Base-by-base conservation (phyloP, 768 basidiomycete genomes). In the Rhizopogon sp. region DNA sequence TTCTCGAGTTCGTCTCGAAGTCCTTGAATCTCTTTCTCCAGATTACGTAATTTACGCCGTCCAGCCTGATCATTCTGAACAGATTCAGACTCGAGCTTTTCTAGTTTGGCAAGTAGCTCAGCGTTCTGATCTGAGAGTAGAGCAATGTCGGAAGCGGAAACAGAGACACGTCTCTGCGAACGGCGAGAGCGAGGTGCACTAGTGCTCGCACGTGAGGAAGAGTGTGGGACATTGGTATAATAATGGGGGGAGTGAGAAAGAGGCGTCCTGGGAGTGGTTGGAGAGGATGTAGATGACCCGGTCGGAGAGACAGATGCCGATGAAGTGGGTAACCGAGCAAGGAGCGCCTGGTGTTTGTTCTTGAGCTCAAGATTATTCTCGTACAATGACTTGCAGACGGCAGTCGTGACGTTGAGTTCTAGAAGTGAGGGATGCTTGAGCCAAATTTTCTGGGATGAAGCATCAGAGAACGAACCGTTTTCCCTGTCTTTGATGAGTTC, bases 71-170 rank as follows among this genome's bases (percentile, higher is more conserved):
- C 90, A 2, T 85, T 76, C 43, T 79, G 78, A 10, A 68, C 69
- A 14, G 90, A 83, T 56, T 93, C 90, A 1, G 77, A 68, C 65
- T 93, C 88, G 9, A 94, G 77, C 56, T 79, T 78, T 69, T 92
- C 87, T 5, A 94, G 76, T 59, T 90, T 90, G 25, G 77, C 70
- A 4, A 89, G 71, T 14, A 94, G 83, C 58, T 93, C 90, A 0
- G 85, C 82, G 62, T 94, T 94, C 70, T 94, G 90, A 63, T 90
- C 88, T 0, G 88, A 80, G 42, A 93, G 80, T 6, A 80, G 74
- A 3, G 83, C 80, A 28, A 93, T 76, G 55, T 91, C 89, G 14
- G 79, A 72, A 1, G 83, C 82, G 3, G 85, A 83, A 53, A 88
- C 79, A 43, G 87, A 83, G 43, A 87, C 77, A 49, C 80, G 77